Evolutionary conservation across 2,329 filamentous ascomycete species (phyloP).

Genomic region (Neopestalotiopsis rosae): DNA sequence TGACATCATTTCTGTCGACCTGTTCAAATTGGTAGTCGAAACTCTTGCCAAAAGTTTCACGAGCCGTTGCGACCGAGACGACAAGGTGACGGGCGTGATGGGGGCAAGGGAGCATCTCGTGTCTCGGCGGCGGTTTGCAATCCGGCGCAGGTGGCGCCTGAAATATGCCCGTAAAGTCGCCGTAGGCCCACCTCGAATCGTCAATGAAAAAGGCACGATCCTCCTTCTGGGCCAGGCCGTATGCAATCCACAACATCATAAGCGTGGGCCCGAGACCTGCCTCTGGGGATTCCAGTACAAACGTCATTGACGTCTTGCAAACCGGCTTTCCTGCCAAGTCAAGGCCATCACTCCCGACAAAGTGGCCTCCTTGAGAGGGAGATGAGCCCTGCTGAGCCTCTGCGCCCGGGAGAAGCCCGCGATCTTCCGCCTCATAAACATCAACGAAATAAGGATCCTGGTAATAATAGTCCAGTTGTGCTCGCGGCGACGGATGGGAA

Average conservation of each 20-base stretch:
- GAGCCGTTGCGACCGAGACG: constrained; percentile 71
- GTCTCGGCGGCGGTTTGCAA: constrained; percentile 74
- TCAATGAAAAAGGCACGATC: constrained; percentile 82
- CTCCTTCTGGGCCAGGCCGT: constrained; percentile 78
- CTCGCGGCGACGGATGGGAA: constrained; percentile 47
- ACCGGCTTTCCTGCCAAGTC: constrained; percentile 54
- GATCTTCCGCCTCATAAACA: constrained; percentile 71
- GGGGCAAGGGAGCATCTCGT: constrained; percentile 82
- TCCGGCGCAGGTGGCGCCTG: constrained; percentile 65
- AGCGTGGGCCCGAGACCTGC: constrained; percentile 79
- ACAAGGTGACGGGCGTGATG: constrained; percentile 76
- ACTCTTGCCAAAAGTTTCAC: constrained; percentile 65
- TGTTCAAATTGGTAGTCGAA: constrained; percentile 61
- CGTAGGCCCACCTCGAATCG: constrained; percentile 84
- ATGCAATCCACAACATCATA: constrained; percentile 83
- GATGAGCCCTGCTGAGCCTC: constrained; percentile 44
- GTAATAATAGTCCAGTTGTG: constrained; percentile 60
- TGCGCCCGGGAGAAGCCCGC: constrained; percentile 62
- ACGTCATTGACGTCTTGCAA: constrained; percentile 77
- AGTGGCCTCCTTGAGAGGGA: constrained; percentile 33
- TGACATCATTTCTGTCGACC: constrained; percentile 52
- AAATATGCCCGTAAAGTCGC: constrained; percentile 76
- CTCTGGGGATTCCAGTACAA: constrained; percentile 74
- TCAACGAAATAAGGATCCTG: constrained; percentile 76
- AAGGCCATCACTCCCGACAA: constrained; percentile 55